Base-by-base conservation (phyloP, 2,329 filamentous ascomycete genomes). In the Pseudocercospora cruenta region DNA sequence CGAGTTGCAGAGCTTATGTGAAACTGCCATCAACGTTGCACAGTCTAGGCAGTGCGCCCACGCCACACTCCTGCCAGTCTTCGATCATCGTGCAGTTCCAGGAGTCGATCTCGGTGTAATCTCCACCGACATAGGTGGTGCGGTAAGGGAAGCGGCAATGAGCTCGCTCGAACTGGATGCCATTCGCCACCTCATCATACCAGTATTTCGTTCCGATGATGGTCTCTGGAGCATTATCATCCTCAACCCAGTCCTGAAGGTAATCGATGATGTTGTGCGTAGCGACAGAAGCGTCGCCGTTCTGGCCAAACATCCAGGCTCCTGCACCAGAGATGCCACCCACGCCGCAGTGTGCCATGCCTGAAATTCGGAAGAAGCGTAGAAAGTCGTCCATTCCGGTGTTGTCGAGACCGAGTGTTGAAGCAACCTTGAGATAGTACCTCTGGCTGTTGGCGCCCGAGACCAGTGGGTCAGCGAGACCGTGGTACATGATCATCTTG, bases 311-410 rank as follows among this genome's bases (percentile, higher is more conserved):
- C 67, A 77, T 78, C 70, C 80, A 78, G 2, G 82, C 78, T 47
- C 82, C 79, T n/a, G 78, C 75, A 5, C 81, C 82, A 43, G 70
- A 70, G 57, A 76, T 75, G 12, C 74, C 74, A 36, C 82, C 82
- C 1, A 72, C 69, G 82, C 81, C 68, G 71, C 85, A 87, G 73
- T 87, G 85, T 1, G 74, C 78, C 77, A 85, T 84, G 6, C 85
- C 86, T 64, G 73, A 82, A 73, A 83, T 83, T 33, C 80, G 79
- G 77, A 87, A 87, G 74, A 80, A 82, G 57, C 85, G 80, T 55
- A 82, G 71, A 71, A 80, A 79, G 61, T 76, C 72, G 62, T 80
- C 78, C 10, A 76, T 75, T 8, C 75, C 77, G 16, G 76, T 77
- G 63, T 82, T 78, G 53, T 78, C 68, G 26, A 80, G 68, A 36